phyloP scores from a whole-genome alignment of 2,329 filamentous ascomycete genomes.

The Fusarium fujikuroi region DNA sequence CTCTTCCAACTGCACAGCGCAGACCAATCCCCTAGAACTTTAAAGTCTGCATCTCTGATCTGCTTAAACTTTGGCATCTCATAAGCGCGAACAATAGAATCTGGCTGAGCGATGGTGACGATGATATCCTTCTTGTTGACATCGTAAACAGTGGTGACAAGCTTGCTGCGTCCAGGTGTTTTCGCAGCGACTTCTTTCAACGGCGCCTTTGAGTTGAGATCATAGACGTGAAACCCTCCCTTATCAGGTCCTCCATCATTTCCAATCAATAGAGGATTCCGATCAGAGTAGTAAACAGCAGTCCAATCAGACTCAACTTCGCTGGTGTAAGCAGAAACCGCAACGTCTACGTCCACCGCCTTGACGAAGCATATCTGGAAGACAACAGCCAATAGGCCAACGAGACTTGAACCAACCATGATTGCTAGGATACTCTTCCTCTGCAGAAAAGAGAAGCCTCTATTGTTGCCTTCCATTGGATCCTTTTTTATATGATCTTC shows the following conservation, averaged over 20 bases:
- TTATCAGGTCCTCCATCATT: conserved; percentile 57
- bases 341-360: conserved; percentile 42
- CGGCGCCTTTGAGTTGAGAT: conserved; percentile 45
- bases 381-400: conserved; percentile 35
- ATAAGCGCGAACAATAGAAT: conserved; percentile 55
- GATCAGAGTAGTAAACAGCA: conserved; percentile 52
- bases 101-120: conserved; percentile 55
- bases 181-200: conserved; percentile 48
- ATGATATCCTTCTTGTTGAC: conserved; percentile 52
- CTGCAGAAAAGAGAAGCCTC: neutral
- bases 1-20: conserved; percentile 59
- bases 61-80: conserved; percentile 48
- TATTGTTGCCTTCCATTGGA: neutral
- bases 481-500: conserved; percentile 27
- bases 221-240: conserved; percentile 56
- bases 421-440: conserved; percentile 11
- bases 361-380: conserved; percentile 27
- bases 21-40: conserved; percentile 58
- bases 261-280: conserved; percentile 53
- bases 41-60: conserved; percentile 47
- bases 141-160: conserved; percentile 53
- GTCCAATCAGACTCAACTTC: conserved; percentile 56
- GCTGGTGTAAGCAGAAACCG: conserved; percentile 49
- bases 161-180: conserved; percentile 57
- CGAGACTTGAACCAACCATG: conserved; percentile 37